Conservation (phyloP, 2,329 filamentous ascomycete genomes). For the Ophiostoma sp. region DNA sequence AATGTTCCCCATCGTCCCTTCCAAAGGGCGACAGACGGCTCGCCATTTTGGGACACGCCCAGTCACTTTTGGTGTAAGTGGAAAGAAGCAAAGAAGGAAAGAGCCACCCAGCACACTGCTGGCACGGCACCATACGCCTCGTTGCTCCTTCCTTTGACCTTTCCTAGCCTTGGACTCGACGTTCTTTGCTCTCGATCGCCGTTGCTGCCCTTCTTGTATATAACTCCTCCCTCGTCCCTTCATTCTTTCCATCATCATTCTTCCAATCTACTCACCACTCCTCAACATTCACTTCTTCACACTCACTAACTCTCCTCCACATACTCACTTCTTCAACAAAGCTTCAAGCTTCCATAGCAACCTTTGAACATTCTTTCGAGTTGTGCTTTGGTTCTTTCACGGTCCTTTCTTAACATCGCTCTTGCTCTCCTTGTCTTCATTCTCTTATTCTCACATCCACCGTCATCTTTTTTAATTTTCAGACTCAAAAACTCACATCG, state of each 20-base stretch:
- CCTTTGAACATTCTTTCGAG: not conserved
- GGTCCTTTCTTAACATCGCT: slow-evolving; percentile 3
- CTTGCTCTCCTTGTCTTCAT: not conserved
- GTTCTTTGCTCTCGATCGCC: slow-evolving; percentile 18
- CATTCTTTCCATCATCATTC: slow-evolving; percentile 25
- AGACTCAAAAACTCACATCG: not conserved
- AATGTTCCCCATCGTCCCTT: slow-evolving; percentile 14
- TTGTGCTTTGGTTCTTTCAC: not conserved
- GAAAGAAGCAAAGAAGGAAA: not conserved
- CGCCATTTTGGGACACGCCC: slow-evolving; percentile 13
- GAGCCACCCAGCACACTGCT: not conserved
- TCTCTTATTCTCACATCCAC: not conserved
- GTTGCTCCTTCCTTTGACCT: not conserved
- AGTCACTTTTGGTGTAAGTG: slow-evolving; percentile 17
- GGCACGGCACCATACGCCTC: not conserved
- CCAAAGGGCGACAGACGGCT: slow-evolving; percentile 10
- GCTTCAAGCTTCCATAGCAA: slow-evolving; percentile 11
- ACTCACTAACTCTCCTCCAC: not conserved
- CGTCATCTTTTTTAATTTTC: not conserved
- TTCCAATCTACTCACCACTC: slow-evolving; percentile 21
- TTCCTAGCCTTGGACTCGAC: not conserved
- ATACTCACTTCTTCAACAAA: slow-evolving; percentile 13
- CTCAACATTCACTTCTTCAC: slow-evolving; percentile 6
- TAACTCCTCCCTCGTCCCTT: slow-evolving; percentile 27
- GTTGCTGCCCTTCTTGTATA: slow-evolving; percentile 11